These are phyloP conservation scores for Nigrospora sphaerica DNA, from an alignment of 2,329 filamentous ascomycete species.

Conservation along the genomic window DNA sequence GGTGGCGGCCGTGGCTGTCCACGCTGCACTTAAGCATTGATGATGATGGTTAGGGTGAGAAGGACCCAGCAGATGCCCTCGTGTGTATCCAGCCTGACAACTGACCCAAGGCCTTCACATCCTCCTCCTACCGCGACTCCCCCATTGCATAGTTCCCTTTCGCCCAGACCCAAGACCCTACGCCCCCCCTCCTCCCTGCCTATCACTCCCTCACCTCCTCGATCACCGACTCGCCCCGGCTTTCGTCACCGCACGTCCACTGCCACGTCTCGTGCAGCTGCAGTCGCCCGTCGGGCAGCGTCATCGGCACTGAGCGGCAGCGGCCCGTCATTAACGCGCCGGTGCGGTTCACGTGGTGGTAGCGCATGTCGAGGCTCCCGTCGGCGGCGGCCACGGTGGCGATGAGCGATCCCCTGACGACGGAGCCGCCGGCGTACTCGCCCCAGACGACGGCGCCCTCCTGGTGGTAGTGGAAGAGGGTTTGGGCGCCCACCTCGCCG, in stretches of 20 bases:
- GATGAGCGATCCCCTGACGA: slow-evolving; percentile 13
- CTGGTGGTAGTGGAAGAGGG: slow-evolving; percentile 14
- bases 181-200: too few species aligned
- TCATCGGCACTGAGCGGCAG: slow-evolving; percentile 12
- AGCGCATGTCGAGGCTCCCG: slow-evolving; percentile 16
- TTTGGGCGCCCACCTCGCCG: too few species aligned
- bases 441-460: slow-evolving; percentile 17
- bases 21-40: too few species aligned
- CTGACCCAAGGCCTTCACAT: too few species aligned
- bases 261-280: slow-evolving; percentile 18
- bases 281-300: slow-evolving; percentile 13
- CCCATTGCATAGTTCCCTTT: too few species aligned
- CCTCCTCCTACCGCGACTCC: too few species aligned
- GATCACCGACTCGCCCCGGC: slow-evolving; percentile 12
- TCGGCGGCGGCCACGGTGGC: slow-evolving; percentile 10
- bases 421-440: slow-evolving; percentile 16
- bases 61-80: too few species aligned
- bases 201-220: slow-evolving; percentile 9
- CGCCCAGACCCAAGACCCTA: too few species aligned
- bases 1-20: too few species aligned
- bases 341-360: slow-evolving; percentile 16
- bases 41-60: too few species aligned
- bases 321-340: slow-evolving; percentile 18
- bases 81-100: too few species aligned
- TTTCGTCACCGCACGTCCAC: slow-evolving; percentile 16